A percentile compares a stretch with the other conserved stretches of the same genome.
Conservation (phyloP, 768 basidiomycete species). For the Trametes gibbosa region DNA sequence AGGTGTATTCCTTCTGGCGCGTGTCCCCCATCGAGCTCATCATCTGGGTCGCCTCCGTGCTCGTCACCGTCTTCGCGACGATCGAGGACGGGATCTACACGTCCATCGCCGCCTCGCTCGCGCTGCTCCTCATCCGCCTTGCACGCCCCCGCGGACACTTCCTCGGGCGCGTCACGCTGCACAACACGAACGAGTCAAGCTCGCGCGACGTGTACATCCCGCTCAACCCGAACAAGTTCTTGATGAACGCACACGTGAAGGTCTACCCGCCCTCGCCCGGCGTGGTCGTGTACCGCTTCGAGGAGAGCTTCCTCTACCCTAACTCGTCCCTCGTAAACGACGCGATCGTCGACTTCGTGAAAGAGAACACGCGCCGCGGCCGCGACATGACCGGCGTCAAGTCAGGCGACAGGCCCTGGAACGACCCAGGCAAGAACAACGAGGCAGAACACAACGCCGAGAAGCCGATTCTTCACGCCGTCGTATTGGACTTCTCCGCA, state of each 20-base stretch:
- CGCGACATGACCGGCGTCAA: conserved; percentile 63
- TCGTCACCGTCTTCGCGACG: conserved; percentile 84
- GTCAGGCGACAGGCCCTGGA: conserved; percentile 83
- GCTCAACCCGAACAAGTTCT: conserved; percentile 49
- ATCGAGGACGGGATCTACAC: conserved; percentile 92
- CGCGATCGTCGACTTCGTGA: conserved; percentile 77
- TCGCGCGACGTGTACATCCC: conserved; percentile 84
- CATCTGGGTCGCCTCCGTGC: conserved; percentile 82
- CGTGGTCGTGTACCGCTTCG: conserved; percentile 85
- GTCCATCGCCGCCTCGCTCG: conserved; percentile 72
- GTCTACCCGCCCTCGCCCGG: conserved; percentile 81
- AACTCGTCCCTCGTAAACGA: conserved; percentile 70
- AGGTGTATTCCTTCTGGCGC: conserved; percentile 88
- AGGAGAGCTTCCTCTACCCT: conserved; percentile 86
- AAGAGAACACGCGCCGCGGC: conserved; percentile 69
- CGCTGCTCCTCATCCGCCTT: conserved; percentile 81
- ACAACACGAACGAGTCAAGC: conserved; percentile 28
- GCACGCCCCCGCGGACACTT: conserved; percentile 87
- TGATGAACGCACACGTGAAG: conserved; percentile 68
- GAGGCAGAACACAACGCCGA: conserved; percentile 42
- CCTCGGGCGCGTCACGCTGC: conserved; percentile 71
- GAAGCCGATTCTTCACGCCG: conserved; percentile 71
- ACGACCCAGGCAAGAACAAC: conserved; percentile 73
- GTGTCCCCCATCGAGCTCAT: conserved; percentile 88
- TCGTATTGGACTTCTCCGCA: conserved; percentile 88